These are phyloP conservation scores for Talinum fruticosum DNA, from an alignment of 148 eudicot species.

Conservation along the genomic window DNA sequence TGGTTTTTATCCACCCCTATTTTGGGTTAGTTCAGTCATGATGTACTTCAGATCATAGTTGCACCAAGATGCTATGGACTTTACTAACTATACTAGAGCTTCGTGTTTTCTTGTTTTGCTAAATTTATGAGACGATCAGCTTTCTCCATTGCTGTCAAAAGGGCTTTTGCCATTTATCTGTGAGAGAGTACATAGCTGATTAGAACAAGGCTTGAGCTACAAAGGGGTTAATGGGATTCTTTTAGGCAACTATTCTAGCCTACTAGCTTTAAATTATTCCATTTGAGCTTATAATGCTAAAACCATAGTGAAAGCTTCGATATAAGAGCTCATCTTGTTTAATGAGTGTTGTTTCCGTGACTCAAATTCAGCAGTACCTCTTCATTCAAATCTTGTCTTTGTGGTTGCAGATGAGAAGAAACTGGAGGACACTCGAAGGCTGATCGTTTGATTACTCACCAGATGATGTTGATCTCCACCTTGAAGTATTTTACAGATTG, in stretches of 20 bases:
- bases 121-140: neutral
- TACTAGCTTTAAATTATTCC: neutral
- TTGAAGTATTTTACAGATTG: neutral
- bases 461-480: neutral
- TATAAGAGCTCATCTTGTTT: neutral
- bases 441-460: neutral
- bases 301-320: neutral
- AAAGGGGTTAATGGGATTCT: neutral
- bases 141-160: neutral
- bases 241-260: neutral
- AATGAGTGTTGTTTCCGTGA: neutral
- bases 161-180: neutral
- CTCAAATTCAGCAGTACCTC: neutral
- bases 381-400: neutral
- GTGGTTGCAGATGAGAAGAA: slow-evolving; percentile 1
- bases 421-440: neutral
- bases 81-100: neutral
- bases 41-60: neutral
- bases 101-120: neutral
- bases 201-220: neutral
- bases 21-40: neutral
- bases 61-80: neutral
- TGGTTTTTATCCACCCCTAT: neutral
- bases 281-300: neutral
- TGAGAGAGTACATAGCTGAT: neutral